Percentiles rank a stretch among this genome's conserved stretches.
Conservation (phyloP, 176 grass and related monocot genomes). For the Eragrostis nindensis region DNA sequence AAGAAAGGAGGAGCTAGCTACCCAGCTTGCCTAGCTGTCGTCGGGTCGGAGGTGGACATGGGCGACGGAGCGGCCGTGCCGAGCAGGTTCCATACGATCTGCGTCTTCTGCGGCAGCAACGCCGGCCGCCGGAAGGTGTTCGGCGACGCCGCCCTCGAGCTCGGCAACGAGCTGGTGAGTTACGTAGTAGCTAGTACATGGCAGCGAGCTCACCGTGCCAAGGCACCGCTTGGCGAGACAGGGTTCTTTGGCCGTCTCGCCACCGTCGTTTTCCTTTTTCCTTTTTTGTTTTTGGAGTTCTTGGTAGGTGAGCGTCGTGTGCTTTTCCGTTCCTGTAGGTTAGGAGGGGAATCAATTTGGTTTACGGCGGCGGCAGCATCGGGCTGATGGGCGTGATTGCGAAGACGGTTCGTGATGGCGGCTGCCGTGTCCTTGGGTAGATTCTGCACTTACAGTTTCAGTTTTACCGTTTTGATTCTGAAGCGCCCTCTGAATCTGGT, state of each 20-base stretch:
- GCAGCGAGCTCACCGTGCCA: neutral
- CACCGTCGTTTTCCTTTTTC: neutral
- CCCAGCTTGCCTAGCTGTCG: no score
- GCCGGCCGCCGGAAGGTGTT: slow-evolving; percentile 72
- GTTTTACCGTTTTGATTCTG: neutral
- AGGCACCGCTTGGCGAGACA: neutral
- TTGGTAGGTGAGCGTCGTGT: neutral
- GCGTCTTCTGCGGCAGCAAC: slow-evolving; percentile 96
- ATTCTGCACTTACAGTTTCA: neutral
- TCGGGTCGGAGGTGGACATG: no score
- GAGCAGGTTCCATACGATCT: slow-evolving; percentile 73
- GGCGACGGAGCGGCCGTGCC: slow-evolving; percentile 38
- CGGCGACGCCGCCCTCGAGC: slow-evolving; percentile 79
- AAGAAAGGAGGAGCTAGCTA: no score
- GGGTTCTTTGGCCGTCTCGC: neutral
- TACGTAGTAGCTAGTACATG: no score
- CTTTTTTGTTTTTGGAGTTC: neutral
- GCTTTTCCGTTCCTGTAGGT: slow-evolving; percentile 51
- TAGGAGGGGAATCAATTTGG: slow-evolving; percentile 61
- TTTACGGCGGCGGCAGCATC: slow-evolving; percentile 90
- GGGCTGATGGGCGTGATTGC: slow-evolving; percentile 91
- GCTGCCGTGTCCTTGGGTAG: slow-evolving; percentile 79
- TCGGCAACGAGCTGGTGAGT: slow-evolving; percentile 80
- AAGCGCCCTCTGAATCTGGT: neutral
- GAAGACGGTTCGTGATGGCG: slow-evolving; percentile 66